Percentiles rank a stretch among this genome's conserved stretches.
Conservation (phyloP, 345 rosid genomes). For the Abelmoschus esculentus region DNA sequence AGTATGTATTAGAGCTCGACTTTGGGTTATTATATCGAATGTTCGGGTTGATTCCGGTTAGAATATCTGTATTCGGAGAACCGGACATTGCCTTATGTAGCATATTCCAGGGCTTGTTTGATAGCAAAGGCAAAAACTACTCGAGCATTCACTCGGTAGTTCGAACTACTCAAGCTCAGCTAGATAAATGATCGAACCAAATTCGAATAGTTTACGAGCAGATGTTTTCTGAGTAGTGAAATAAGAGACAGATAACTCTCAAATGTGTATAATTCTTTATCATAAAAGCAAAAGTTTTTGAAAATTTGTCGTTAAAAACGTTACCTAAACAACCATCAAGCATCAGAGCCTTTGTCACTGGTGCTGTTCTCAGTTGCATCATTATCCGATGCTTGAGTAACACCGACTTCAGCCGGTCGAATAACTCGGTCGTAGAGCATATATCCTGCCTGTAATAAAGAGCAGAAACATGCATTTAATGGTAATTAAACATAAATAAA, state of each 20-base stretch:
- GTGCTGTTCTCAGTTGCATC: conserved; percentile 18
- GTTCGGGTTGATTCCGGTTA: too few species aligned
- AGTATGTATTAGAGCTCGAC: too few species aligned
- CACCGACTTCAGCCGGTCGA: conserved; percentile 97
- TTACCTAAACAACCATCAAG: conserved; percentile 19
- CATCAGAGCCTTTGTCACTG: conserved; percentile 25
- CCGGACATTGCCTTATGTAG: too few species aligned
- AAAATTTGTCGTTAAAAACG: background rate
- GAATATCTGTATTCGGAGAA: too few species aligned
- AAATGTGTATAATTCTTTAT: background rate
- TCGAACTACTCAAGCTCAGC: conserved; percentile 5
- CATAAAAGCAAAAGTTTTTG: conserved; percentile 16
- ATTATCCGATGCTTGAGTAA: conserved; percentile 47
- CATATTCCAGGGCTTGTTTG: too few species aligned
- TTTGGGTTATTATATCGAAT: too few species aligned
- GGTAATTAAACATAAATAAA: background rate
- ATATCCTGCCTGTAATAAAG: conserved; percentile 65
- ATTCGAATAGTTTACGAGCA: too few species aligned
- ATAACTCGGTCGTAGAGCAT: conserved; percentile 67
- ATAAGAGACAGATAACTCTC: conserved; percentile 1
- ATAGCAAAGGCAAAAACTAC: too few species aligned
- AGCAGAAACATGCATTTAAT: background rate
- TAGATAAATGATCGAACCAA: too few species aligned
- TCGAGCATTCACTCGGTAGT: too few species aligned
- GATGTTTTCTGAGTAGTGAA: background rate